Percentiles rank a stretch among this genome's conserved stretches.
phyloP scores from a whole-genome alignment of 805 yeast species.

The Wickerhamiella alocasiicola region DNA sequence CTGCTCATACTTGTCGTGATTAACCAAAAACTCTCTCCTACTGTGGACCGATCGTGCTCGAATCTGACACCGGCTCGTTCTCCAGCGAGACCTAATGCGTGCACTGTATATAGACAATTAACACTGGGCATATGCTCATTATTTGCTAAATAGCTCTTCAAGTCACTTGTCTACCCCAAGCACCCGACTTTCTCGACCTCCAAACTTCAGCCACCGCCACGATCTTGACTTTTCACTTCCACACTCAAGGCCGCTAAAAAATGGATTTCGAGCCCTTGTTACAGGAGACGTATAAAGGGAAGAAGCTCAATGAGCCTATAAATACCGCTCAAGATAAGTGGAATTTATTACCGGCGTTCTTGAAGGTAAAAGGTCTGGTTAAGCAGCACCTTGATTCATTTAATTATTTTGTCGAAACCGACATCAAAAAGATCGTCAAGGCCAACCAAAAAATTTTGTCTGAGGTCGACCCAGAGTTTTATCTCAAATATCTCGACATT shows the following conservation, averaged over 20 bases:
- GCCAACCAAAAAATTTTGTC: conserved; percentile 83
- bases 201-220: no score
- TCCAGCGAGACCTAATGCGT: no score
- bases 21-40: no score
- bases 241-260: not conserved
- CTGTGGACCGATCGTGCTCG: no score
- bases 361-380: conserved; percentile 89
- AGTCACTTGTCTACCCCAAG: no score
- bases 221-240: not conserved
- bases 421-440: conserved; percentile 77
- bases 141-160: no score
- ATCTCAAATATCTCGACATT: conserved; percentile 82
- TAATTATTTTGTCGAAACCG: conserved; percentile 89
- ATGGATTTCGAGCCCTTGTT: conserved; percentile 30
- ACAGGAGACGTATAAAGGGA: conserved; percentile 76
- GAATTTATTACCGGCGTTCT: conserved; percentile 90
- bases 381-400: conserved; percentile 98
- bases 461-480: conserved; percentile 96
- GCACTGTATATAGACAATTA: no score
- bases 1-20: no score
- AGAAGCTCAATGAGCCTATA: conserved; percentile 72
- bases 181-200: no score
- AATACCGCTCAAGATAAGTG: conserved; percentile 92
- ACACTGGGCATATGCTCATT: no score
- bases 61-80: no score